Percentiles rank a stretch among this genome's conserved stretches.
These are phyloP conservation scores for Chenopodium quinoa DNA, from an alignment of 148 eudicot genomes.

Conservation along the genomic window DNA sequence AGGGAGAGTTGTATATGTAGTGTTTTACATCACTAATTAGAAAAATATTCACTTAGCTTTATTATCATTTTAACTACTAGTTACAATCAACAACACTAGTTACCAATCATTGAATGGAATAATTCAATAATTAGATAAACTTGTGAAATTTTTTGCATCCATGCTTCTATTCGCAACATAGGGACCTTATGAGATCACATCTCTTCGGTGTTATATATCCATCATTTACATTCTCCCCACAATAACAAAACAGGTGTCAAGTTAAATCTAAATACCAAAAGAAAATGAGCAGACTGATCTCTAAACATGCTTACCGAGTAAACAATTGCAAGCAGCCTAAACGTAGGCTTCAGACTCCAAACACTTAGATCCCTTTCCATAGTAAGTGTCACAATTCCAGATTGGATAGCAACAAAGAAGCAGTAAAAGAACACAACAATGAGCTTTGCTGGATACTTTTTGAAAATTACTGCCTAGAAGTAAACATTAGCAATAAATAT, in stretches of 20 bases:
- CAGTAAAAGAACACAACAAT: constrained; percentile 70
- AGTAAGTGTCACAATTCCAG: constrained; percentile 49
- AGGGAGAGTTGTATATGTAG: no score
- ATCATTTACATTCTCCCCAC: no score
- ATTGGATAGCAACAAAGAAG: constrained; percentile 69
- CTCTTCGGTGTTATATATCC: no score
- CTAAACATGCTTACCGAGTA: constrained; percentile 54
- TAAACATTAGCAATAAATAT: constrained; percentile 13
- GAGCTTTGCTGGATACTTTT: constrained; percentile 61
- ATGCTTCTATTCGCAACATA: no score
- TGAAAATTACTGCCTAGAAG: constrained; percentile 58
- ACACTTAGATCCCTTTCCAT: constrained; percentile 54
- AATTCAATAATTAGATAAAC: no score
- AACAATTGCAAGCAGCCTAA: constrained; percentile 53
- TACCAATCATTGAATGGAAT: no score
- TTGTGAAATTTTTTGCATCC: no score
- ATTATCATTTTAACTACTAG: no score
- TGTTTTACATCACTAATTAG: no score
- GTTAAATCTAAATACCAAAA: background rate
- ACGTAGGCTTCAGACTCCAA: constrained; percentile 61
- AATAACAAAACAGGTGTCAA: background rate
- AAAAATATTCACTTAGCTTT: no score
- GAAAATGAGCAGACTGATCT: background rate
- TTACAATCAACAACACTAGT: no score
- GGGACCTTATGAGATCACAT: no score